Evolutionary conservation across 2,329 filamentous ascomycete species (phyloP).

Genomic region (Colletotrichum sojae): DNA sequence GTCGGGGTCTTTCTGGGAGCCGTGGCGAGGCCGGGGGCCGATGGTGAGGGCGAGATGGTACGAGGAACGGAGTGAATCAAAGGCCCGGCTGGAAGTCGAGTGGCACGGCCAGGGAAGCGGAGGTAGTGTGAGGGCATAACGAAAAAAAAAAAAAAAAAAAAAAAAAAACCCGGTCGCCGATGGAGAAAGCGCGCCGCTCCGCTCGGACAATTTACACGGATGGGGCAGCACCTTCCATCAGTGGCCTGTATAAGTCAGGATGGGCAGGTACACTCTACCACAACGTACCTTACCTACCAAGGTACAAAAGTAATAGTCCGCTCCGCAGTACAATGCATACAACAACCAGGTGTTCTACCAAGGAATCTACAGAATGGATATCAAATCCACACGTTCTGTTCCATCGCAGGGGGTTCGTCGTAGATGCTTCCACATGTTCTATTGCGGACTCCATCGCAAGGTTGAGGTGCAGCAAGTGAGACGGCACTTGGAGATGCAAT

Average conservation of each 20-base stretch:
- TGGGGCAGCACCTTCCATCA: slow-evolving; percentile 1
- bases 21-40: slow-evolving; percentile 15
- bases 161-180: background rate
- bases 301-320: too few species aligned
- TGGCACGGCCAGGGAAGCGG: background rate
- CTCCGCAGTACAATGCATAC: too few species aligned
- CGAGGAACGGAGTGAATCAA: slow-evolving; percentile 10
- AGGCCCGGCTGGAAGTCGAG: slow-evolving; percentile 7
- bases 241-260: background rate
- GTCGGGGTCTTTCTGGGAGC: slow-evolving; percentile 6
- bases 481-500: slow-evolving; percentile 37
- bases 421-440: slow-evolving; percentile 6
- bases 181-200: slow-evolving; percentile 16
- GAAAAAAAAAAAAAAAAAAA: background rate
- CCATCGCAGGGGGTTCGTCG: slow-evolving; percentile 9
- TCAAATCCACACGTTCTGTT: background rate
- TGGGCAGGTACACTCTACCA: background rate
- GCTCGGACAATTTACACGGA: slow-evolving; percentile 26
- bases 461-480: slow-evolving; percentile 9
- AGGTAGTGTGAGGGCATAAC: background rate
- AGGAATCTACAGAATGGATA: too few species aligned
- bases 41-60: background rate
- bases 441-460: slow-evolving; percentile 6
- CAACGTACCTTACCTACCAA: too few species aligned
- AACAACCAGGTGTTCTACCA: too few species aligned